A percentile compares a stretch with the other conserved stretches of the same genome.
Conservation (phyloP, 176 grass and related monocot species). For the Oryza longistaminata region DNA sequence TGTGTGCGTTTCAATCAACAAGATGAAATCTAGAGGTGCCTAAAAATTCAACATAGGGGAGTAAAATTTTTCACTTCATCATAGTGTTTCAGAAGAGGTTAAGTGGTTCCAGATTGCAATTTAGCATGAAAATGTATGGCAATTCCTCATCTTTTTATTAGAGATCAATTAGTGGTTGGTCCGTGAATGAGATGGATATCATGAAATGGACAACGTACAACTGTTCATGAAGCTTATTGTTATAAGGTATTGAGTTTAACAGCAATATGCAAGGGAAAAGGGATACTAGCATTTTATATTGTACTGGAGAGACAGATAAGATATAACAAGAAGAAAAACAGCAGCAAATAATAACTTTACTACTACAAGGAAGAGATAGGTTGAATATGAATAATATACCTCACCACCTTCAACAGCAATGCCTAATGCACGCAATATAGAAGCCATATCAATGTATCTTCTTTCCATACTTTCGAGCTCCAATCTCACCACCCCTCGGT, state of each 20-base stretch:
- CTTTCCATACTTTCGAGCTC: constrained; percentile 77
- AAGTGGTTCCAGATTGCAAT: neutral
- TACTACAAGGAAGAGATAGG: neutral
- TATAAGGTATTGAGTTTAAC: neutral
- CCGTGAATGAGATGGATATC: no score
- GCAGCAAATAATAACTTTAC: neutral
- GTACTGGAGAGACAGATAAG: neutral
- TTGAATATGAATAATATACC: constrained; percentile 45
- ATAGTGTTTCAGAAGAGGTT: neutral
- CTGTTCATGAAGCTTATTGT: neutral
- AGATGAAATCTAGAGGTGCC: neutral
- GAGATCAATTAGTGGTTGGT: neutral
- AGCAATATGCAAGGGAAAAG: neutral
- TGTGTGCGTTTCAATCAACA: neutral
- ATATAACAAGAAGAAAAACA: neutral
- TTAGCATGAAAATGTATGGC: neutral
- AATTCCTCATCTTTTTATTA: neutral
- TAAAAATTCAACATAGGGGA: neutral
- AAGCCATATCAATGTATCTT: constrained; percentile 58
- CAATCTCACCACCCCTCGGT: constrained; percentile 59
- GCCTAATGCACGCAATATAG: constrained; percentile 67
- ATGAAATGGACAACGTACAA: no score
- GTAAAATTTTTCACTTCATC: neutral
- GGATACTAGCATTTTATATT: neutral
- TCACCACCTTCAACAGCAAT: constrained; percentile 64